Percentiles rank a stretch among this genome's conserved stretches.
phyloP scores from a whole-genome alignment of 2,329 filamentous ascomycete species.

The Neurospora sp. region DNA sequence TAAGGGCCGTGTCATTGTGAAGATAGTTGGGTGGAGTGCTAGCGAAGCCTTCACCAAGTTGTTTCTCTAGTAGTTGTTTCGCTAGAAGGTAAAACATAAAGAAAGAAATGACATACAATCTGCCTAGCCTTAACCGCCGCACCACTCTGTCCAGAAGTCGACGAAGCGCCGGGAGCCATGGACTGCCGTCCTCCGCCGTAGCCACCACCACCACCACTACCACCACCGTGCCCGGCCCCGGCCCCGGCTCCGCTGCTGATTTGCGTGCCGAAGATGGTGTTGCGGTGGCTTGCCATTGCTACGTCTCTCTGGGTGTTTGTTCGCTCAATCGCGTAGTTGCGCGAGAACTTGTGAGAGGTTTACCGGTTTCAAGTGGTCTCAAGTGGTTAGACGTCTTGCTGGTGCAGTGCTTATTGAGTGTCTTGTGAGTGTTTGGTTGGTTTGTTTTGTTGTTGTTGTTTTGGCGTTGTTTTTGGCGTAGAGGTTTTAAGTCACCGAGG shows the following conservation, averaged over 20 bases:
- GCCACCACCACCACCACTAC: not conserved
- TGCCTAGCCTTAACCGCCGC: not conserved
- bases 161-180: not conserved
- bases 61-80: no score
- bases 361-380: no score
- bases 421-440: no score
- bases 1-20: no score
- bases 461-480: no score
- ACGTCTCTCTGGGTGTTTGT: no score
- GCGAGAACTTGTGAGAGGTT: not conserved
- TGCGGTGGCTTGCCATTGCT: not conserved
- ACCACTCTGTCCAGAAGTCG: not conserved
- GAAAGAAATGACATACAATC: not conserved
- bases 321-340: not conserved
- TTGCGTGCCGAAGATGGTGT: not conserved
- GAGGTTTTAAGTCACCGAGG: no score
- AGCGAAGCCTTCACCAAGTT: no score
- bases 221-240: not conserved
- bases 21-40: no score
- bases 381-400: no score
- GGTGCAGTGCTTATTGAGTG: no score
- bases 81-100: not conserved
- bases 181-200: not conserved
- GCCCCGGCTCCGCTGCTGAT: not conserved
- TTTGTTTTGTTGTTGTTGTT: no score